phyloP scores from a whole-genome alignment of 805 yeast species.

The Brettanomyces anomalus region DNA sequence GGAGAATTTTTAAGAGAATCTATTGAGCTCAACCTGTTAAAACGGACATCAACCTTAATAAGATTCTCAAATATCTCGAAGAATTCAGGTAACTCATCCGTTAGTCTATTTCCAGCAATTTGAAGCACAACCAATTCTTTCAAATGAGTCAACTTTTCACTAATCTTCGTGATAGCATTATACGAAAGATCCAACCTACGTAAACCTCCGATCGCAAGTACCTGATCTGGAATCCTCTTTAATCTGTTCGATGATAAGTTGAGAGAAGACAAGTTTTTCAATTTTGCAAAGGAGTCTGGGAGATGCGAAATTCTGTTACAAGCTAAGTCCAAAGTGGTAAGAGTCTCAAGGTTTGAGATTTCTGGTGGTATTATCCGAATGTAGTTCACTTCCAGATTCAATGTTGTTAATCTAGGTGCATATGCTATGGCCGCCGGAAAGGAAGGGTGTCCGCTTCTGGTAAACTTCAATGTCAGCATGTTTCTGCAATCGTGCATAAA shows the following conservation, averaged over 20 bases:
- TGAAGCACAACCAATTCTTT: constrained; percentile 58
- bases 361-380: constrained; percentile 53
- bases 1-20: constrained; percentile 50
- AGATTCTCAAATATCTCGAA: constrained; percentile 46
- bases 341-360: constrained; percentile 41
- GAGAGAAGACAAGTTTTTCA: constrained; percentile 46
- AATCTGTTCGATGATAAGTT: constrained; percentile 77
- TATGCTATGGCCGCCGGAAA: constrained; percentile 70
- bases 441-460: constrained; percentile 60
- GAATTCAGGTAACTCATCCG: constrained; percentile 41
- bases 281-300: constrained; percentile 51
- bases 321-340: constrained; percentile 56
- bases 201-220: constrained; percentile 51
- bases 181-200: constrained; percentile 72
- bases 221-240: constrained; percentile 51
- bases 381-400: constrained; percentile 74
- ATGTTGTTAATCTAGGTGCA: constrained; percentile 53
- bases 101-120: constrained; percentile 62
- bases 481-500: constrained; percentile 76
- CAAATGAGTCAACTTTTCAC: constrained; percentile 52
- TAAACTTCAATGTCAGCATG: constrained; percentile 56
- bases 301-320: constrained; percentile 62
- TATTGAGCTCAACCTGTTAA: constrained; percentile 49
- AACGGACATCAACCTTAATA: constrained; percentile 68
- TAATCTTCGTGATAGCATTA: constrained; percentile 56